These are phyloP conservation scores for Alternaria burnsii DNA, from an alignment of 2,329 filamentous ascomycete species.

Conservation along the genomic window DNA sequence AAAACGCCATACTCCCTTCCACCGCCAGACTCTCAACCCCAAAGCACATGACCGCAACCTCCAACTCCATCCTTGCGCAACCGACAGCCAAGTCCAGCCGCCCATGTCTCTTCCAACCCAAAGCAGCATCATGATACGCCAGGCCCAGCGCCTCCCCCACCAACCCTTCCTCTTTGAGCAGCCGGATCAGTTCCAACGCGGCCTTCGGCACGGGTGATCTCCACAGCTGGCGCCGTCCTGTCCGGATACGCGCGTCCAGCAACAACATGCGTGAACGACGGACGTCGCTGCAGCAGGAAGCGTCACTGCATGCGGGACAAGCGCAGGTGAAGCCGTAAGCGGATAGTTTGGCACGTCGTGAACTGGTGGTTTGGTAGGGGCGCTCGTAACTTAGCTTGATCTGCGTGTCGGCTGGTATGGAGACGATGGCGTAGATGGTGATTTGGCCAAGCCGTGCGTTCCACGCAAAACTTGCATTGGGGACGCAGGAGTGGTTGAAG, in stretches of 20 bases:
- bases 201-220: slow-evolving; percentile 19
- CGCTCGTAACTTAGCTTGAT: slow-evolving; percentile 42
- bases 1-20: slow-evolving; percentile 12
- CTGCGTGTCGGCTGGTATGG: slow-evolving; percentile 42
- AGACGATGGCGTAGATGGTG: slow-evolving; percentile 39
- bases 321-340: slow-evolving; percentile 34
- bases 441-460: slow-evolving; percentile 20
- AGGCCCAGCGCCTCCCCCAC: slow-evolving; percentile 29
- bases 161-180: slow-evolving; percentile 28
- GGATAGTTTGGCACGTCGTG: slow-evolving; percentile 30
- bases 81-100: slow-evolving; percentile 19
- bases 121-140: slow-evolving; percentile 30
- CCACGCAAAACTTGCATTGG: slow-evolving; percentile 44
- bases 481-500: slow-evolving; percentile 49
- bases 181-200: slow-evolving; percentile 22
- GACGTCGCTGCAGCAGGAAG: slow-evolving; percentile 14
- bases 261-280: slow-evolving; percentile 26
- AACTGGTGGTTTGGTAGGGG: slow-evolving; percentile 24
- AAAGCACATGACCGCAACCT: slow-evolving; percentile 22
- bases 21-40: slow-evolving; percentile 20
- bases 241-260: slow-evolving; percentile 24
- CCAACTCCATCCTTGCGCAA: slow-evolving; percentile 23
- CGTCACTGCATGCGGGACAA: slow-evolving; percentile 37
- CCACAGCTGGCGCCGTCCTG: slow-evolving; percentile 23
- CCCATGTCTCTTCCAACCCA: slow-evolving; percentile 25